A percentile compares a stretch with the other conserved stretches of the same genome.
These are phyloP conservation scores for Chaetoscypha palmicola DNA, from an alignment of 2,329 filamentous ascomycete genomes.

Conservation along the genomic window DNA sequence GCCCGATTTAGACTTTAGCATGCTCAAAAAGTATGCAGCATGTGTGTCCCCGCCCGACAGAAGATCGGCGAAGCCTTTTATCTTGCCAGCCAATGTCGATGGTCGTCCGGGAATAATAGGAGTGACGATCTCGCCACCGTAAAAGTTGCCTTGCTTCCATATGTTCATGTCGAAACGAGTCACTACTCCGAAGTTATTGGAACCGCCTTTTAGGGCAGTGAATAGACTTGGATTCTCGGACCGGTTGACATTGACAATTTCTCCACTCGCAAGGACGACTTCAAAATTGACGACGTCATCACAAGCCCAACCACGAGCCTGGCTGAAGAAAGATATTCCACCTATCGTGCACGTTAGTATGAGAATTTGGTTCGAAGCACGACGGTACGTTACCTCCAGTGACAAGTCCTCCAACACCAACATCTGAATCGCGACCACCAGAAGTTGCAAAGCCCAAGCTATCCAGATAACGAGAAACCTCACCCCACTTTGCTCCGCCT, in stretches of 20 bases:
- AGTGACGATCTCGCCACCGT: slow-evolving; percentile 4
- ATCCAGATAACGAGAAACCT: slow-evolving; percentile 33
- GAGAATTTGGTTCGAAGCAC: too few relatives aligned
- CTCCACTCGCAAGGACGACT: slow-evolving; percentile 45
- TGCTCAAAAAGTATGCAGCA: neutral
- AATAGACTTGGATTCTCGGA: slow-evolving; percentile 42
- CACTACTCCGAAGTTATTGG: slow-evolving; percentile 49
- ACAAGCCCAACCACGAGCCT: slow-evolving; percentile 39
- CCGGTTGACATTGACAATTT: slow-evolving; percentile 39
- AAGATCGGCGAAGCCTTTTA: slow-evolving; percentile 2
- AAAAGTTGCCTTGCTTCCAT: slow-evolving; percentile 21
- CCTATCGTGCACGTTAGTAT: slow-evolving; percentile 8
- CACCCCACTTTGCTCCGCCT: slow-evolving; percentile 32
- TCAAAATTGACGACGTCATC: slow-evolving; percentile 40
- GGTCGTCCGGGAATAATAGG: neutral
- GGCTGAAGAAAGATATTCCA: slow-evolving; percentile 12
- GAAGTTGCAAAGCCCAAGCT: slow-evolving; percentile 27
- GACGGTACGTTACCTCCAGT: slow-evolving; percentile 25
- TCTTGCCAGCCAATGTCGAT: neutral
- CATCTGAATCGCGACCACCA: slow-evolving; percentile 32
- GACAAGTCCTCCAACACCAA: slow-evolving; percentile 35
- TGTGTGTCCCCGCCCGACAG: neutral
- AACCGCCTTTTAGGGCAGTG: slow-evolving; percentile 47
- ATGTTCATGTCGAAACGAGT: slow-evolving; percentile 39
- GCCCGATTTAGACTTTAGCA: neutral